Percentiles rank a stretch among this genome's conserved stretches.
Evolutionary conservation across 2,329 filamentous ascomycete genomes (phyloP).

Genomic region (Fusarium duplospermum): DNA sequence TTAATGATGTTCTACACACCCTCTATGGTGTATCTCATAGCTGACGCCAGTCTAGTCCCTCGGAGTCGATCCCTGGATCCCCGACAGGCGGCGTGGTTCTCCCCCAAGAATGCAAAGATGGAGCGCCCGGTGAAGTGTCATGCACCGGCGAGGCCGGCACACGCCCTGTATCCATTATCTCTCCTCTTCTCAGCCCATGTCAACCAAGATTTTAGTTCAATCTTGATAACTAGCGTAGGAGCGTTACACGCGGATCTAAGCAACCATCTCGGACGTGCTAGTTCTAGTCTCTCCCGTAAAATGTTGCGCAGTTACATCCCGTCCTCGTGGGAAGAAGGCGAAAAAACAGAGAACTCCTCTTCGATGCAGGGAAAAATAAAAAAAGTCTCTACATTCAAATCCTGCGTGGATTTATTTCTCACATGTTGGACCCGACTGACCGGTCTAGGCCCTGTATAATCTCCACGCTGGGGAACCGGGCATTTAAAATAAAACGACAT

Average conservation of each 20-base stretch:
- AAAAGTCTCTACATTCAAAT: background rate
- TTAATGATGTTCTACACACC: background rate
- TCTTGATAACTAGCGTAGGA: background rate
- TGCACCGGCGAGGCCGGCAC: conserved; percentile 4
- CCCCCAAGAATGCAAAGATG: background rate
- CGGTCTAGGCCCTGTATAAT: conserved; percentile 1
- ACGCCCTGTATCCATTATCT: background rate
- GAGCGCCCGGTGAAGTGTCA: background rate
- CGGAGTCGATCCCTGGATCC: background rate
- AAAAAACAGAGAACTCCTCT: background rate
- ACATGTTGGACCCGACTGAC: background rate
- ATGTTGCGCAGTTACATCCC: background rate
- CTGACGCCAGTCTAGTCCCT: background rate
- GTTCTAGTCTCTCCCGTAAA: background rate
- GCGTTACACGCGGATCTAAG: background rate
- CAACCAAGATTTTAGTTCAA: background rate
- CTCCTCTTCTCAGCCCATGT: background rate
- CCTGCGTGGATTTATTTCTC: background rate
- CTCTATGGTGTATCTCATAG: background rate
- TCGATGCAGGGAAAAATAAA: background rate
- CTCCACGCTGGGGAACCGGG: conserved; percentile 3
- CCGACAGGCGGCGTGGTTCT: background rate
- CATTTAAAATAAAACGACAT: background rate
- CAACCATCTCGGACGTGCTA: background rate
- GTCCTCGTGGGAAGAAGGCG: background rate